Base-by-base conservation (phyloP, 129 eudicot genomes). In the Artemisia tridentata region DNA sequence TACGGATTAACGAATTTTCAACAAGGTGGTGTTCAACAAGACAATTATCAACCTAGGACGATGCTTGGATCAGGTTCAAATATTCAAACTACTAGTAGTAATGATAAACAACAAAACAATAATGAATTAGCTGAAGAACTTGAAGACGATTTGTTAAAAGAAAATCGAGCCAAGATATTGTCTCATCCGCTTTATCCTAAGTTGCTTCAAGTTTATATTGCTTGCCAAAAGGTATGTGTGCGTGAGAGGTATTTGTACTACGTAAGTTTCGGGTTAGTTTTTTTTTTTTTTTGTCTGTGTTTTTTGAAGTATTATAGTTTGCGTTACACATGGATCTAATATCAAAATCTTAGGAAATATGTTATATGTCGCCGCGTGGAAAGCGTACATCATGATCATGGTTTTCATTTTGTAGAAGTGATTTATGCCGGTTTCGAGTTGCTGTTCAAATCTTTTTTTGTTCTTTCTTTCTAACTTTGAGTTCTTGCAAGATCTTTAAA, bases 181-280 rank as follows among this genome's bases (percentile, higher is more conserved):
- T 75, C 84, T 9, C 90, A 85, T 79, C 90, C 87, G 16, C 82
- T 82, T 18, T 85, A 82, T 64, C 82, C 90, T 14, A 85, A 75
- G 70, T 49, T 85, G 67, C 84, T 85, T 56, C 75, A 76, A 63
- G 87, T 84, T 65, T 85, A 79, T 72, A 73, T 85, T 73, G 79
- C 80, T 76, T 85, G 84, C 73, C 86, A 82, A 52, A 85, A 85
- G 87, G 90, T 85, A 65, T 13, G 51, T 38, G 43, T 7, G 43
- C 1, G 8, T 14, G 4, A 8, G 14, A 13, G 2, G 0, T 27
- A 52, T 69, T 0, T 38, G 14, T 48, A 9, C 13, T 38, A 38
- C 10, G 45, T 34, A 34, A 9, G 41, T 38, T 7, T 8, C 45
- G 2, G 10, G 45, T 7, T 38, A 38, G 45, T 38, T 38, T 21